Base-by-base conservation (phyloP, 2,329 filamentous ascomycete species). In the Phialophora verrucosa region DNA sequence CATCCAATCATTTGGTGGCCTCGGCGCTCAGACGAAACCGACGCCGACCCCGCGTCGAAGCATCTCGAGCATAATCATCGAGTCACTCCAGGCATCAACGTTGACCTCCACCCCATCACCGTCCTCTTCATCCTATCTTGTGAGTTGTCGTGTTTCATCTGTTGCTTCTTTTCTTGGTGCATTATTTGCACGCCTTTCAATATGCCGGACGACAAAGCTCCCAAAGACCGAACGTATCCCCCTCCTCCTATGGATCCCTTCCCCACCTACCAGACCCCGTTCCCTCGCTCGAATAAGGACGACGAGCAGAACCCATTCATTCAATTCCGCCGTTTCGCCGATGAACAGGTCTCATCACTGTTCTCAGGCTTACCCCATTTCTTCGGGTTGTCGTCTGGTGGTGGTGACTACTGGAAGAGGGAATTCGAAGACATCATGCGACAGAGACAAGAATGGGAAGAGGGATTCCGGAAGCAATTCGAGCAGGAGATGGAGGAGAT, bases 281-380 rank as follows among this genome's bases (percentile, higher is more conserved):
- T 67, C 44, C 64, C 70, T 56, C 69, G 71, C 17, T 67, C 70
- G 61, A 65, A 66, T 38, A 71, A 69, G 61, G 75, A 80, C 60
- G 74, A 79, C 65, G 76, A 80, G 66, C 49, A 51, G 59, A 87
- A 87, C 66, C 85, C 86, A 0, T 88, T 88, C 75, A 82, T 87
- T 63, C 79, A 82, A 32, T 88, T 88, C 77, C 86, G 87, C 70
- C 84, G 83, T 68, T 87, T 85, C 74, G 84, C 86, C 63, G 86
- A 89, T 71, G 82, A 84, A 55, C 84, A 85, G 64, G 81, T 88
- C 70, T 82, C 81, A 8, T 83, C 82, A 17, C 75, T 88, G 59
- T 75, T 88, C 63, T 83, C 83, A 79, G 81, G 31, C 75, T 83
- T 50, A 77, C 83, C 20, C 77, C 79, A 64, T 23, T 38, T 71